A percentile compares a stretch with the other conserved stretches of the same genome.
Conservation (phyloP, 1,284 basidiomycete genomes). For the Moniliophthora roreri region DNA sequence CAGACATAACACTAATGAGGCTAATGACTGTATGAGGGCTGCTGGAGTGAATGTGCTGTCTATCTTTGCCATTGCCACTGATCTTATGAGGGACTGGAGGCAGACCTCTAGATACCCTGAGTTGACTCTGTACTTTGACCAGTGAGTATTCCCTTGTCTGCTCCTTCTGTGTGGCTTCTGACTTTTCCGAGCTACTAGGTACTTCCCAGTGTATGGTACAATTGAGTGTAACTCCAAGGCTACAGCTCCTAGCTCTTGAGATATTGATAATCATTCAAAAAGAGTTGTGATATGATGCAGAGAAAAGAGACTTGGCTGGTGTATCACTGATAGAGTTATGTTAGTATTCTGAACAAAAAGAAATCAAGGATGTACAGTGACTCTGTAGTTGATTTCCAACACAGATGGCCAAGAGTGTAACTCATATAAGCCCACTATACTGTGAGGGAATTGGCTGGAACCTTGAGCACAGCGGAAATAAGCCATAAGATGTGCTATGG, state of each 20-base stretch:
- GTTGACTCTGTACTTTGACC: slow-evolving; percentile 41
- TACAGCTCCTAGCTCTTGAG: slow-evolving; percentile 18
- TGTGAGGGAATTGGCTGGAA: too few species aligned
- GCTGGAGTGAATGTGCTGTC: slow-evolving; percentile 43
- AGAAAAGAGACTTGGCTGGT: too few species aligned
- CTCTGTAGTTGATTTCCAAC: too few species aligned
- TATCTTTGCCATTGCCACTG: slow-evolving; percentile 37
- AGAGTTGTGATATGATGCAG: too few species aligned
- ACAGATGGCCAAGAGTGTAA: too few species aligned
- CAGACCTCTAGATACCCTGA: slow-evolving; percentile 37
- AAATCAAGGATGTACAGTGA: too few species aligned
- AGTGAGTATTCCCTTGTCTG: slow-evolving; percentile 26
- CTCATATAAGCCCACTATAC: too few species aligned
- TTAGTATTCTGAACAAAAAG: too few species aligned
- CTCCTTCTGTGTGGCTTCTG: background rate
- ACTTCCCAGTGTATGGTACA: slow-evolving; percentile 37
- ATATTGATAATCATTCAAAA: too few species aligned
- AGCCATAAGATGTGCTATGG: too few species aligned
- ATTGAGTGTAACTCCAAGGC: slow-evolving; percentile 38
- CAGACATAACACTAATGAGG: slow-evolving; percentile 36
- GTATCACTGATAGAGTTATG: too few species aligned
- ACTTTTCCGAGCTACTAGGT: slow-evolving; percentile 30
- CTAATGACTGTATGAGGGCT: slow-evolving; percentile 44
- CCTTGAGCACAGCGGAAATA: too few species aligned
- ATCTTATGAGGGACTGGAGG: slow-evolving; percentile 49